Base-by-base conservation (phyloP, 2,329 filamentous ascomycete genomes). In the Cercospora janseana region DNA sequence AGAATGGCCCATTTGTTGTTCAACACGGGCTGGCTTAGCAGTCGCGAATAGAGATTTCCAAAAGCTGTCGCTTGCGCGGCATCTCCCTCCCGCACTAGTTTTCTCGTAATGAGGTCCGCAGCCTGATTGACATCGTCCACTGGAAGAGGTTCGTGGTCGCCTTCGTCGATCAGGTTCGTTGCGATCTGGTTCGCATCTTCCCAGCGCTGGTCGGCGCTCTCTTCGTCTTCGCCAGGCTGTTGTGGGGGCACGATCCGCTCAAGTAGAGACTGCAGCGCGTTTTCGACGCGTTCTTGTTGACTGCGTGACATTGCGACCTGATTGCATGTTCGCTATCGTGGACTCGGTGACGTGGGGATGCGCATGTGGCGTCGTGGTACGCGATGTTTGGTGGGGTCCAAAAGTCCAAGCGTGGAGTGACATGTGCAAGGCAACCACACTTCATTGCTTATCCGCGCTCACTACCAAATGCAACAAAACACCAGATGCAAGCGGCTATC, bases 1-100 rank as follows among this genome's bases (percentile, higher is more conserved):
- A 98, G 77, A 58, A 98, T 96, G 3, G 87, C 89, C 90, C 91
- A 97, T 79, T 98, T 98, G 70, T 95, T 87, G 63, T 88, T 87
- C 35, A 98, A 78, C 4, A 97, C 91, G 0, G 91, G 91, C 58
- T 96, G 83, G n/a, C 88, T 87, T 20, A 96, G 77, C 13, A 98
- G 79, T 49, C 89, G 81, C 26, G 88, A 89, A 71, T 96, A 95
- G 21, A 98, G 79, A 65, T 95, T 94, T 18, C 89, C 86, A 70
- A 96, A 95, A 55, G 85, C 81, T 15, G 92, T 77, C 3, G 91
- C 89, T 69, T 91, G 81, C 62, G 81, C 82, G 16, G 77, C 87
- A 57, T 80, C 86, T 37, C 81, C 81, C 60, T 85, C 86, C 61
- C 87, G 82, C 51, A 94, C 81, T 57, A 98, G 77, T 71, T 87